Percentiles rank a stretch among this genome's conserved stretches.
Evolutionary conservation across 2,329 filamentous ascomycete species (phyloP).

Genomic region (Pseudogymnoascus sp.): DNA sequence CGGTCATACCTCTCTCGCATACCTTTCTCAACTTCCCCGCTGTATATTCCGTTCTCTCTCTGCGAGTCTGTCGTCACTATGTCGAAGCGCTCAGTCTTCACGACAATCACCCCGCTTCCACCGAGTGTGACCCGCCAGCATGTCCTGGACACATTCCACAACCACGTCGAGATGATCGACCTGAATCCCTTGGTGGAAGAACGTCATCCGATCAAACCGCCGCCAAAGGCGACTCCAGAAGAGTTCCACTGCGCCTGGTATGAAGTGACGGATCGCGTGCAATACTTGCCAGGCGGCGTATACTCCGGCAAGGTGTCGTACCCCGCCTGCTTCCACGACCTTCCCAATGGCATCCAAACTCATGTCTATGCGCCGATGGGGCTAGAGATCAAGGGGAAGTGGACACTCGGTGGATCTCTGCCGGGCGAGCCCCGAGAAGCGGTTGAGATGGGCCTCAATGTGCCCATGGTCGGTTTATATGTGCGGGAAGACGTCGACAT

Average conservation of each 20-base stretch:
- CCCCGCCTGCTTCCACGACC: constrained; percentile 72
- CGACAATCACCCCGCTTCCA: constrained; percentile 72
- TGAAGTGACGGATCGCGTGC: constrained; percentile 67
- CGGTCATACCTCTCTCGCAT: not conserved
- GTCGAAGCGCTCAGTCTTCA: constrained; percentile 66
- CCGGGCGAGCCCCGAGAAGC: constrained; percentile 62
- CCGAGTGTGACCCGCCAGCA: constrained; percentile 57
- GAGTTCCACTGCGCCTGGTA: constrained; percentile 74
- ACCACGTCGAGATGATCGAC: constrained; percentile 78
- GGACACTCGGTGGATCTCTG: constrained; percentile 65
- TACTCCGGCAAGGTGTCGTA: constrained; percentile 65
- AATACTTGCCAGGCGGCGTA: constrained; percentile 61
- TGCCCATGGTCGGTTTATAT: constrained; percentile 64
- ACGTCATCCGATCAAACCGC: constrained; percentile 60
- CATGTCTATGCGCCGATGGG: constrained; percentile 79
- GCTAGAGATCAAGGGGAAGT: constrained; percentile 70
- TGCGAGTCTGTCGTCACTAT: constrained; percentile 36
- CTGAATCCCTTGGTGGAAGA: constrained; percentile 77
- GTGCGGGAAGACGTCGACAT: constrained; percentile 81
- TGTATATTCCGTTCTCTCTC: not conserved
- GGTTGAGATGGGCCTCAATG: constrained; percentile 58
- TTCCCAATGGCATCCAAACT: constrained; percentile 67
- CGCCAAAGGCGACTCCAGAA: constrained; percentile 58
- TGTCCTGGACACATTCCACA: constrained; percentile 69
- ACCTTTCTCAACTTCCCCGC: not conserved